A percentile compares a stretch with the other conserved stretches of the same genome.
These are phyloP conservation scores for Bombardia bombarda DNA, from an alignment of 495 filamentous ascomycete genomes.

Conservation along the genomic window DNA sequence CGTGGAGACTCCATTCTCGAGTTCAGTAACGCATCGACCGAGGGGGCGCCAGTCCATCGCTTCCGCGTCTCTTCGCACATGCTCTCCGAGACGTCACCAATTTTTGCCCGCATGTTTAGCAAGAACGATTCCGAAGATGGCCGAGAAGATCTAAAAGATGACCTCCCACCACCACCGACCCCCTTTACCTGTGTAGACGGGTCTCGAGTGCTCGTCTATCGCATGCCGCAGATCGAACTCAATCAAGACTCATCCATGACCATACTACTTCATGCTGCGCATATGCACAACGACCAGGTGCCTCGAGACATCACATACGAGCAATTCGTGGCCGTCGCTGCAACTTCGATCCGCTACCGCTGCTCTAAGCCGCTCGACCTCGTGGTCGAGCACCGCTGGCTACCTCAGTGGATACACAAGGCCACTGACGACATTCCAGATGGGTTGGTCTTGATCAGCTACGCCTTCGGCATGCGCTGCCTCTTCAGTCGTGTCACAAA, in stretches of 20 bases:
- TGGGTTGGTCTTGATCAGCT: conserved; percentile 32
- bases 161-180: conserved; percentile 24
- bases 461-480: conserved; percentile 27
- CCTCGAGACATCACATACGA: conserved; percentile 27
- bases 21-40: conserved; percentile 22
- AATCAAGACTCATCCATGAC: conserved; percentile 24
- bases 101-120: conserved; percentile 29
- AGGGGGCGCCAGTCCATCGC: conserved; percentile 19
- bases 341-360: conserved; percentile 27
- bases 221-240: conserved; percentile 32
- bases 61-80: conserved; percentile 34
- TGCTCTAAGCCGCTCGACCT: conserved; percentile 32
- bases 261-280: conserved; percentile 33
- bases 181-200: conserved; percentile 22
- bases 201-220: conserved; percentile 23
- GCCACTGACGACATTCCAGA: conserved; percentile 23
- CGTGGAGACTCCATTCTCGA: conserved; percentile 30
- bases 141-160: conserved; percentile 12
- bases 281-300: conserved; percentile 32
- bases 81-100: conserved; percentile 26
- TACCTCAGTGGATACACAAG: conserved; percentile 32
- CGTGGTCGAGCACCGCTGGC: conserved; percentile 32
- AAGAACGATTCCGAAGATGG: conserved; percentile 2
- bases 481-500: conserved; percentile 32
- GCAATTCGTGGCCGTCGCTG: conserved; percentile 33